Evolutionary conservation across 441 rosid species (phyloP).

Genomic region (Breynia disticha): DNA sequence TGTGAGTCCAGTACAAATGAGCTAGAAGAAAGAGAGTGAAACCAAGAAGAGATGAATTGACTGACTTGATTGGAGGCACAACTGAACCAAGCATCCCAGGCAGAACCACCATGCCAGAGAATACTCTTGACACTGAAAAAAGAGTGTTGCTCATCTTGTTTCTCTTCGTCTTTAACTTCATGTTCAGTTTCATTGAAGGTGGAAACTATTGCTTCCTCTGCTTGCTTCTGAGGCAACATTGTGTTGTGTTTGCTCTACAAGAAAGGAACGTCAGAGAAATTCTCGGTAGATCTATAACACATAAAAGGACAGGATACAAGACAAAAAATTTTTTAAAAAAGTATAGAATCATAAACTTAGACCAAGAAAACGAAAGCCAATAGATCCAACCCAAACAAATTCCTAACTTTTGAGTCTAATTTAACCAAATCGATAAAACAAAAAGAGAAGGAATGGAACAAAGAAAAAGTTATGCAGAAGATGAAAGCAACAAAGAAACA

Average conservation of each 20-base stretch:
- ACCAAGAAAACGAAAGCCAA: constrained; percentile 32
- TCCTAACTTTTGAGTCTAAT: too few species aligned
- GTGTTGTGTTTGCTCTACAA: neutral
- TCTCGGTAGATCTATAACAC: too few species aligned
- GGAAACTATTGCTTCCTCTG: constrained; percentile 55
- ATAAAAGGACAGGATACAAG: neutral
- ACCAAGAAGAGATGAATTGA: neutral
- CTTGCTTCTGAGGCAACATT: constrained; percentile 40
- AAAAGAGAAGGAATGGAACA: neutral
- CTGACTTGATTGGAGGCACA: constrained; percentile 96
- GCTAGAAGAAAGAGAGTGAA: too few species aligned
- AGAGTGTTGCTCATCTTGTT: constrained; percentile 26
- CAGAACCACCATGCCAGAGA: constrained; percentile 98
- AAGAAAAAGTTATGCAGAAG: neutral
- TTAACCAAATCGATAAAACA: neutral
- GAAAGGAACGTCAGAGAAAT: too few species aligned
- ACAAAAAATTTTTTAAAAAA: neutral
- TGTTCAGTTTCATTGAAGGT: constrained; percentile 29
- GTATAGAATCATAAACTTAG: constrained; percentile 1
- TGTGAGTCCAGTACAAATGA: too few species aligned
- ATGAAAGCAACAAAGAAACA: neutral
- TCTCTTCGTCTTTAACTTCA: constrained; percentile 24
- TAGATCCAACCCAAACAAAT: constrained; percentile 21
- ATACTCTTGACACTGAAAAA: constrained; percentile 47
- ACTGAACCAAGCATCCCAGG: constrained; percentile 98